These are phyloP conservation scores for Nakaseomyces glabratus DNA, from an alignment of 1,139 yeast genomes.

Conservation along the genomic window DNA sequence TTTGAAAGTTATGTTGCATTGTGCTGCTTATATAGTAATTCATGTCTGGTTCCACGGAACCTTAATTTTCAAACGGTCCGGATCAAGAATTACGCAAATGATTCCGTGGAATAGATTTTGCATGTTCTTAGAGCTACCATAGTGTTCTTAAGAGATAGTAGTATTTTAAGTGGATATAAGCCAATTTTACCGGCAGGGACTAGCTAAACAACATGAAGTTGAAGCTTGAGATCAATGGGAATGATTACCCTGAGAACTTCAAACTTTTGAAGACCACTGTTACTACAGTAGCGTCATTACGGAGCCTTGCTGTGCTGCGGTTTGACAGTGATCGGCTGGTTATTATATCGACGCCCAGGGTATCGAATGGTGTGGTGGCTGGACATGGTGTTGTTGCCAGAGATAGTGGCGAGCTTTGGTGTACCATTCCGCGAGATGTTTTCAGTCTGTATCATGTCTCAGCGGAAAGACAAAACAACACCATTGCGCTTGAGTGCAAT, in stretches of 20 bases:
- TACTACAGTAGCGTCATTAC: conserved; percentile 26
- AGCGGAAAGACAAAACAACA: conserved; percentile 24
- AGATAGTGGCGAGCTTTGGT: conserved; percentile 30
- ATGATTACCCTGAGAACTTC: conserved; percentile 27
- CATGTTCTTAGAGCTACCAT: too few relatives aligned
- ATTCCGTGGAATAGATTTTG: too few relatives aligned
- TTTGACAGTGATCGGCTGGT: conserved; percentile 26
- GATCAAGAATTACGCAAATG: too few relatives aligned
- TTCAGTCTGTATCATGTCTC: conserved; percentile 23
- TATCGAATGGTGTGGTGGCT: conserved; percentile 6
- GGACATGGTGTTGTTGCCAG: conserved; percentile 8
- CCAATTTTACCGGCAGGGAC: too few relatives aligned
- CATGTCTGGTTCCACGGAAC: too few relatives aligned
- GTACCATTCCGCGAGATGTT: conserved; percentile 29
- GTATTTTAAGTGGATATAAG: too few relatives aligned
- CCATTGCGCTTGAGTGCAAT: conserved; percentile 29
- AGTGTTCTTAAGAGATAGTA: too few relatives aligned
- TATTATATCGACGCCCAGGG: conserved; percentile 27
- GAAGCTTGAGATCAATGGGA: conserved; percentile 25
- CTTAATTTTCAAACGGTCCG: too few relatives aligned
- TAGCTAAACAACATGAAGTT: conserved; percentile 23
- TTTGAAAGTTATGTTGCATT: too few relatives aligned
- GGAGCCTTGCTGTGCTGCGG: conserved; percentile 28
- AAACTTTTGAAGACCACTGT: conserved; percentile 28
- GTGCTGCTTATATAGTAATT: too few relatives aligned